Percentiles rank a stretch among this genome's conserved stretches.
Conservation (phyloP, 768 basidiomycete species). For the Xerocomus brunneocitrinus region DNA sequence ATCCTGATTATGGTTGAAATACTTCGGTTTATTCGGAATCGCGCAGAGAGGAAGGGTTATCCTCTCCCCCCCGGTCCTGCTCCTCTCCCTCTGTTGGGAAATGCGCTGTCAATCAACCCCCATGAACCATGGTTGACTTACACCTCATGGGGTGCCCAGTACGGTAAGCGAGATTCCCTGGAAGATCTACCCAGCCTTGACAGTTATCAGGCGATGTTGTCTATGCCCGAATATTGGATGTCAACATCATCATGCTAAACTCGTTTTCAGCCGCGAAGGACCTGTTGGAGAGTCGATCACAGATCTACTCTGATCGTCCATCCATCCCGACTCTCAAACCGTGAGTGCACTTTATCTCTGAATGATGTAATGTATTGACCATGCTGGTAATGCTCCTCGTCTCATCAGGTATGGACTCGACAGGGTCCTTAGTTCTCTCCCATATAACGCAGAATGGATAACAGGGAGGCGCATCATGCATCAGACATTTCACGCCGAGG, state of each 20-base stretch:
- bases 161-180: constrained; percentile 2
- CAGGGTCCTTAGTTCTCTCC: constrained; percentile 1
- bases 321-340: constrained; percentile 8
- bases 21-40: background rate
- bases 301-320: constrained; percentile 49
- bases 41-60: background rate
- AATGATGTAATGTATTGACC: too few relatives aligned
- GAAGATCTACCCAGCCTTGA: background rate
- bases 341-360: background rate
- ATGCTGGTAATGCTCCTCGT: background rate
- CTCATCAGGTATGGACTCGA: constrained; percentile 4
- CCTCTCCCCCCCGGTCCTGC: constrained; percentile 12
- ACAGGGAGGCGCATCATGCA: constrained; percentile 4
- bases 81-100: constrained; percentile 2
- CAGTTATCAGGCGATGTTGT: constrained; percentile 37
- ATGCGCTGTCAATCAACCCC: constrained; percentile 1
- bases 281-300: constrained; percentile 42
- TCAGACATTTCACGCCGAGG: background rate
- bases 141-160: constrained; percentile 2
- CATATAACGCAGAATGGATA: background rate
- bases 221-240: constrained; percentile 42
- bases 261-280: constrained; percentile 37
- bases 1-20: background rate
- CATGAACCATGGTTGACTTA: constrained; percentile 8
- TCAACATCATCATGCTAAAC: constrained; percentile 42